Conservation (phyloP, 305 asterid species). For the Fraxinus xanthoxyloides region DNA sequence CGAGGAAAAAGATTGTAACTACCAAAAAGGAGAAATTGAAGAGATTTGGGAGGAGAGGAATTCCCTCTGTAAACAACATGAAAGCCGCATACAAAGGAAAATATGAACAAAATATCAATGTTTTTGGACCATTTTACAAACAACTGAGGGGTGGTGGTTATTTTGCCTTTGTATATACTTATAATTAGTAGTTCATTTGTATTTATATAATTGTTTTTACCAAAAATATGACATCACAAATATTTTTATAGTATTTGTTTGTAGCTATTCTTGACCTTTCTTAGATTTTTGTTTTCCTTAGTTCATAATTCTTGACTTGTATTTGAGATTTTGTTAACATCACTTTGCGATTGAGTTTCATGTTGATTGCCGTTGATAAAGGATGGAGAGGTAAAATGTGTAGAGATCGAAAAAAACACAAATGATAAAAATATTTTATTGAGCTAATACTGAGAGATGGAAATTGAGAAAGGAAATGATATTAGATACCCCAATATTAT, state of each 20-base stretch:
- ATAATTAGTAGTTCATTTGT: background rate
- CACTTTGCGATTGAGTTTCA: background rate
- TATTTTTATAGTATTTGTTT: background rate
- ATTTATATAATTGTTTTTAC: background rate
- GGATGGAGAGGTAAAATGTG: background rate
- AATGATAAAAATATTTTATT: too few relatives aligned
- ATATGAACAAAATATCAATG: conserved; percentile 15
- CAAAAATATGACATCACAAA: background rate
- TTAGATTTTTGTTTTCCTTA: background rate
- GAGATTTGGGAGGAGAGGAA: conserved; percentile 29
- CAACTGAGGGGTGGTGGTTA: background rate
- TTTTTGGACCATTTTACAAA: conserved; percentile 5
- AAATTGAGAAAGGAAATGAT: background rate
- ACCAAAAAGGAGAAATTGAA: conserved; percentile 8
- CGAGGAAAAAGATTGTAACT: conserved; percentile 36
- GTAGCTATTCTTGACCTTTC: background rate
- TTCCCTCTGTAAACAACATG: conserved; percentile 33
- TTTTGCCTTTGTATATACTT: background rate
- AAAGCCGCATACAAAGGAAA: conserved; percentile 23
- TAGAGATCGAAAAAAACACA: background rate
- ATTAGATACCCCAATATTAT: too few relatives aligned
- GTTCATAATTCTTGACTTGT: background rate
- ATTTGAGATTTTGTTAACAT: background rate
- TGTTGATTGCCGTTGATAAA: background rate
- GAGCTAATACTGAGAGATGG: background rate